A percentile compares a stretch with the other conserved stretches of the same genome.
These are phyloP conservation scores for Chlamydomonas sphaeroides DNA, from an alignment of 139 green algal species.

Conservation along the genomic window DNA sequence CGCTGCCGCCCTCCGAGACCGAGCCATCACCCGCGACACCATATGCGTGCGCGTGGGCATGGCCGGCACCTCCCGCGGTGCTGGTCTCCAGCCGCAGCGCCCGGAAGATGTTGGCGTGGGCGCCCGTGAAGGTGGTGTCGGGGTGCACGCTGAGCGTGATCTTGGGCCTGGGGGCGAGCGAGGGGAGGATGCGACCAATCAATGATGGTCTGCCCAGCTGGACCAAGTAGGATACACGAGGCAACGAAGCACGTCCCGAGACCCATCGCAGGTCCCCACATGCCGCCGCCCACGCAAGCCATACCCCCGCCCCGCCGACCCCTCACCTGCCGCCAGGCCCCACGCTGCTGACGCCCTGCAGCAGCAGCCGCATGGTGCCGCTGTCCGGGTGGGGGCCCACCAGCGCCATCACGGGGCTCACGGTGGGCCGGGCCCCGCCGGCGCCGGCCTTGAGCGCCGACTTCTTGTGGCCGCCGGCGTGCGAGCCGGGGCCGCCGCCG, in stretches of 20 bases:
- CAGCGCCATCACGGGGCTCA: neutral
- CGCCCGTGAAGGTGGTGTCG: conserved; percentile 22
- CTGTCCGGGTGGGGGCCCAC: conserved; percentile 12
- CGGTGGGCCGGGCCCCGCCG: neutral
- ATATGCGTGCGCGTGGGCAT: no score
- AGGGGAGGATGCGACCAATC: no score
- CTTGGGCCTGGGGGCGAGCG: conserved; percentile 8
- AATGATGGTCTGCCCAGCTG: no score
- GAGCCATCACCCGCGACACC: no score
- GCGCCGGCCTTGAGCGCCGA: conserved; percentile 7
- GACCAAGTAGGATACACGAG: no score
- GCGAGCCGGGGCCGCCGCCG: no score
- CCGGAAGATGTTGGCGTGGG: conserved; percentile 26
- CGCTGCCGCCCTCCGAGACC: no score
- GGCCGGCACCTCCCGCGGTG: no score
- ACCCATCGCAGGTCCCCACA: no score
- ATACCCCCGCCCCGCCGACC: no score
- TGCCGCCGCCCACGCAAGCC: no score
- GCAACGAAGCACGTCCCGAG: no score
- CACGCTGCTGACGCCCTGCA: neutral
- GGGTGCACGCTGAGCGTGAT: conserved; percentile 31
- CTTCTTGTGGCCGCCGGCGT: neutral
- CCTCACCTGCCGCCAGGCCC: neutral
- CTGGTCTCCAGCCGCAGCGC: conserved; percentile 22
- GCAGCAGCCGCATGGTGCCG: neutral